Evolutionary conservation across 768 basidiomycete genomes (phyloP).

Genomic region (Melanogaster broomeanus): DNA sequence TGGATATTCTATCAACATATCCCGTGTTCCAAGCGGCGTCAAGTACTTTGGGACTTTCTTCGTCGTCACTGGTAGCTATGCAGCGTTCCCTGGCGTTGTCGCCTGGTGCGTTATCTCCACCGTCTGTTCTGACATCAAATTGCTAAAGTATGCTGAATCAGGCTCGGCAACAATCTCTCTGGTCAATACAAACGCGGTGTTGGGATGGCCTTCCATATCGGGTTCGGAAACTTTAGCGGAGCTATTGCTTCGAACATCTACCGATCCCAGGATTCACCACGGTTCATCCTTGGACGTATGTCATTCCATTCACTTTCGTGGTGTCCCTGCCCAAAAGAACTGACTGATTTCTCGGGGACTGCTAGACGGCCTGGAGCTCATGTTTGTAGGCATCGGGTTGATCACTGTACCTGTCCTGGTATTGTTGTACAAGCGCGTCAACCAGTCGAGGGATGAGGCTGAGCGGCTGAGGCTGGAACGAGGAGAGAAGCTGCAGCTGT

Average conservation of each 20-base stretch:
- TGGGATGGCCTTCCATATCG: conserved; percentile 60
- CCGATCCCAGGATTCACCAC: conserved; percentile 56
- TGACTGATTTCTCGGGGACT: background rate
- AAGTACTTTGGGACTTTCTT: conserved; percentile 80
- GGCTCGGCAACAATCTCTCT: conserved; percentile 56
- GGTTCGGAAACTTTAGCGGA: conserved; percentile 61
- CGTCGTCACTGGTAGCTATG: conserved; percentile 58
- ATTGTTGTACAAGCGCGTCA: conserved; percentile 55
- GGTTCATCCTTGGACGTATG: conserved; percentile 65
- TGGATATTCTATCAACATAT: conserved; percentile 67
- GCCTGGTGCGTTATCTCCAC: conserved; percentile 46
- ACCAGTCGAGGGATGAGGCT: conserved; percentile 46
- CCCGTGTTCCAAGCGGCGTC: conserved; percentile 46
- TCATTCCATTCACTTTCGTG: conserved; percentile 3
- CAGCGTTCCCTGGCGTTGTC: conserved; percentile 60
- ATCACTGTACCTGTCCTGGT: conserved; percentile 50
- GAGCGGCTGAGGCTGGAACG: conserved; percentile 9
- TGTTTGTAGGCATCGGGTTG: conserved; percentile 69
- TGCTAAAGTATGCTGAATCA: conserved; percentile 20
- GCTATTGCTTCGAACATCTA: conserved; percentile 68
- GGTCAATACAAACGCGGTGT: conserved; percentile 73
- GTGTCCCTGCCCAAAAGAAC: background rate
- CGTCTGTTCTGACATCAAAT: background rate
- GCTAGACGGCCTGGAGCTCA: conserved; percentile 61
- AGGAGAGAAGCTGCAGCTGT: conserved; percentile 19